phyloP scores from a whole-genome alignment of 306 rosid species.

The Canavalia ensiformis region DNA sequence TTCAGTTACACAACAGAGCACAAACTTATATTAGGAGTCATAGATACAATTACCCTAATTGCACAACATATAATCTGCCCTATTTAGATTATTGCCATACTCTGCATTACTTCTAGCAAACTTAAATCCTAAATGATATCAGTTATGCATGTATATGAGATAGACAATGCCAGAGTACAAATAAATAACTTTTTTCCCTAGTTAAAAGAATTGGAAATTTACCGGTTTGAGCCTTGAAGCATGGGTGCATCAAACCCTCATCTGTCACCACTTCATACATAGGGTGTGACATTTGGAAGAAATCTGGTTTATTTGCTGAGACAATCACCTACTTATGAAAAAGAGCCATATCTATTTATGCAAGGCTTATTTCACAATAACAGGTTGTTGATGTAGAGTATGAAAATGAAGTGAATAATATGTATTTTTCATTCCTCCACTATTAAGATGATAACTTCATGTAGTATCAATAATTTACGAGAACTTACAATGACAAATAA shows the following conservation, averaged over 20 bases:
- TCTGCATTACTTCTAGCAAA: no score
- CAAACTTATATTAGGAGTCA: no score
- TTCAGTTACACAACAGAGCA: no score
- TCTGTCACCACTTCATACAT: conserved; percentile 83
- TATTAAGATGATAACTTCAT: neutral
- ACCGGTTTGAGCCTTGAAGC: conserved; percentile 77
- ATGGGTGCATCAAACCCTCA: conserved; percentile 84
- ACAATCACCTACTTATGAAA: conserved; percentile 65
- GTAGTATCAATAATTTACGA: neutral
- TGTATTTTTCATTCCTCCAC: neutral
- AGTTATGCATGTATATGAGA: conserved; percentile 2
- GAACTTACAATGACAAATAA: conserved; percentile 92
- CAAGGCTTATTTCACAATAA: neutral
- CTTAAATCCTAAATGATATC: neutral
- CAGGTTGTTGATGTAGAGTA: no score
- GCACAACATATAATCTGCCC: no score
- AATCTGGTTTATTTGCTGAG: conserved; percentile 84
- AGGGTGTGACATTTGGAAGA: conserved; percentile 84
- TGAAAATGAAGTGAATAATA: no score
- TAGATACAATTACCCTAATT: no score
- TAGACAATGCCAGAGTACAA: neutral
- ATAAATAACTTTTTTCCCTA: neutral
- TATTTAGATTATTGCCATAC: no score
- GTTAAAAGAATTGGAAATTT: conserved; percentile 37
- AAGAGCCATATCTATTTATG: conserved; percentile 19